Evolutionary conservation across 495 filamentous ascomycete species (phyloP).

Genomic region (Penicillium canescens): DNA sequence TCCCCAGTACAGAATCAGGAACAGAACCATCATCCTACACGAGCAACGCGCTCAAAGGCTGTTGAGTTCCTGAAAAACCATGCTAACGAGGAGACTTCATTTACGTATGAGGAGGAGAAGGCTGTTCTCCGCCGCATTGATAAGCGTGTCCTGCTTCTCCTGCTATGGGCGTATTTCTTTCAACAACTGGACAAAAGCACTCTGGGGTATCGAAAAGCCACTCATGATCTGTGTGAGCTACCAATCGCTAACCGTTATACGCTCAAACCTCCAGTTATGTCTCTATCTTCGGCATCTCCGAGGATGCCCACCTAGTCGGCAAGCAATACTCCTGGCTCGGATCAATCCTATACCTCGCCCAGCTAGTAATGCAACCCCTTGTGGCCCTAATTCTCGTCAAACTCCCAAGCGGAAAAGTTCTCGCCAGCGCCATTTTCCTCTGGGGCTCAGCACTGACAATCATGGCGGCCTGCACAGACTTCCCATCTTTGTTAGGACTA

Average conservation of each 20-base stretch:
- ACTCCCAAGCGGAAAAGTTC: conserved; percentile 39
- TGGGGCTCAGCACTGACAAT: conserved; percentile 49
- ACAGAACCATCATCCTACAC: background rate
- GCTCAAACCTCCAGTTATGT: conserved; percentile 34
- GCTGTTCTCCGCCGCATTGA: conserved; percentile 49
- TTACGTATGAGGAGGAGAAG: conserved; percentile 50
- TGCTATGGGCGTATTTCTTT: conserved; percentile 36
- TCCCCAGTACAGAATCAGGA: background rate
- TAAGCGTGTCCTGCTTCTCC: conserved; percentile 42
- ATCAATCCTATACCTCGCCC: conserved; percentile 45
- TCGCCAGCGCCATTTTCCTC: conserved; percentile 50
- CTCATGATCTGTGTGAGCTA: too few species aligned
- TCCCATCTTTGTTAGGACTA: conserved; percentile 46
- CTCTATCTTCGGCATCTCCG: conserved; percentile 44
- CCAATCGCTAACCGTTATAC: too few species aligned
- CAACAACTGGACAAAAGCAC: conserved; percentile 57
- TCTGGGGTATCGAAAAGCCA: conserved; percentile 10
- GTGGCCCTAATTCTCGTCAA: conserved; percentile 28
- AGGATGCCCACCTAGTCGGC: conserved; percentile 38
- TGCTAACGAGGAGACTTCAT: conserved; percentile 13
- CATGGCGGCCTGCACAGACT: conserved; percentile 54
- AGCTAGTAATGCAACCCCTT: conserved; percentile 35
- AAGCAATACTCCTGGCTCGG: conserved; percentile 52
- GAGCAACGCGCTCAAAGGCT: conserved; percentile 5
- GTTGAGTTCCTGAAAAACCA: conserved; percentile 19